phyloP scores from a whole-genome alignment of 129 eudicot species.

The Solidago caesia region DNA sequence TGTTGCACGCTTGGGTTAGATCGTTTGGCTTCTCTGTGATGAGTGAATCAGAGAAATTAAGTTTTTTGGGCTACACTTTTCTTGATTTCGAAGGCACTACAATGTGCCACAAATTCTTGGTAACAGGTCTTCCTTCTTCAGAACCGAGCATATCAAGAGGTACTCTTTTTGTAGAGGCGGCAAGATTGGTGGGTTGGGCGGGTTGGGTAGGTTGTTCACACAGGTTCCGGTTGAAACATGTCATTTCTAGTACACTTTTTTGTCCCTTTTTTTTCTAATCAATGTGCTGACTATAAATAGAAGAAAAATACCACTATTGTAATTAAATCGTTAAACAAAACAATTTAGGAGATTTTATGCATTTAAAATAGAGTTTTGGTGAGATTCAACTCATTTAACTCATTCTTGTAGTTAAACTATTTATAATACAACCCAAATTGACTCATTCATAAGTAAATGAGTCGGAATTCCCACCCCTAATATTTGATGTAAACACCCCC shows the following conservation, averaged over 20 bases:
- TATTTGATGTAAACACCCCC: constrained; percentile 6
- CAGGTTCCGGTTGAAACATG: not conserved
- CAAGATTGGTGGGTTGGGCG: too few relatives aligned
- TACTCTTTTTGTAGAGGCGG: not conserved
- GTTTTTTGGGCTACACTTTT: constrained; percentile 52
- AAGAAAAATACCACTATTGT: too few relatives aligned
- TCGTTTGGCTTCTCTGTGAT: constrained; percentile 74
- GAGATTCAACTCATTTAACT: too few relatives aligned
- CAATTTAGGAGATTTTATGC: too few relatives aligned
- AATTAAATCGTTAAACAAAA: too few relatives aligned
- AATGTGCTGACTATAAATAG: too few relatives aligned
- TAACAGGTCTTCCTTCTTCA: constrained; percentile 22
- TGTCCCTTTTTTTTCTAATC: not conserved
- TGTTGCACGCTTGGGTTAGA: constrained; percentile 70
- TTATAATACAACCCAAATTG: not conserved
- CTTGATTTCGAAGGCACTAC: constrained; percentile 82
- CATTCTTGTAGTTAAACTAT: not conserved
- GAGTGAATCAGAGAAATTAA: constrained; percentile 53
- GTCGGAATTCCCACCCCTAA: not conserved
- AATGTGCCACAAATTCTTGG: constrained; percentile 76
- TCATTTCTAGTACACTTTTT: not conserved
- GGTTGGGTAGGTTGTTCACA: too few relatives aligned
- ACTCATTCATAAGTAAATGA: not conserved
- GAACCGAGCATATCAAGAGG: constrained; percentile 37
- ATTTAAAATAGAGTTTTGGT: too few relatives aligned